A percentile compares a stretch with the other conserved stretches of the same genome.
These are phyloP conservation scores for Citrullus colocynthis DNA, from an alignment of 306 rosid genomes.

Conservation along the genomic window DNA sequence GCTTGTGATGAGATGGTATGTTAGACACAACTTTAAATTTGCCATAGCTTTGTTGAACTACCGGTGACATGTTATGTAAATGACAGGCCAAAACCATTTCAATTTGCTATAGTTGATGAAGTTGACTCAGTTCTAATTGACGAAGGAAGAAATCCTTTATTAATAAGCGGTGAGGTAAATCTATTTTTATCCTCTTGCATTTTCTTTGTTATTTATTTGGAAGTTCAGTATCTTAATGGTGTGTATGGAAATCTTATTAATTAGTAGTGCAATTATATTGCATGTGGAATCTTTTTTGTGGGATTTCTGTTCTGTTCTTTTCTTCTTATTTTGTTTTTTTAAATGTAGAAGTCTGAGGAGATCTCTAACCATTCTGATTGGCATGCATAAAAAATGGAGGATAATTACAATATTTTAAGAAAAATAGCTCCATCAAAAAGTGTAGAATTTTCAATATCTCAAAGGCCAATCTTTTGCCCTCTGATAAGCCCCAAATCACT, in stretches of 20 bases:
- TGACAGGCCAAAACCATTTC: slow-evolving; percentile 91
- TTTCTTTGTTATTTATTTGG: slow-evolving; percentile 1
- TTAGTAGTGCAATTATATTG: slow-evolving; percentile 1
- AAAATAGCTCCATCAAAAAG: background rate
- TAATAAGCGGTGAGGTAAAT: slow-evolving; percentile 90
- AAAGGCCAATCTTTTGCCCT: background rate
- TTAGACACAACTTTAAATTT: slow-evolving; percentile 12
- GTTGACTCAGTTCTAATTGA: slow-evolving; percentile 94
- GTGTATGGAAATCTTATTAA: background rate
- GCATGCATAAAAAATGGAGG: background rate
- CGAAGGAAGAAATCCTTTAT: slow-evolving; percentile 94
- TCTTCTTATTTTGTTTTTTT: background rate
- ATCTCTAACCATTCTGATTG: background rate
- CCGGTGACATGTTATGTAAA: slow-evolving; percentile 12
- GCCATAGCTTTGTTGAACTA: slow-evolving; percentile 4
- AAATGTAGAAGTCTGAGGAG: background rate
- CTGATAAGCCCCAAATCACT: too few relatives aligned
- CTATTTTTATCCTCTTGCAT: background rate
- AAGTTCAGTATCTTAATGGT: slow-evolving; percentile 11
- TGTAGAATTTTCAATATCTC: background rate
- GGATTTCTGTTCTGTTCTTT: background rate
- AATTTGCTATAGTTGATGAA: slow-evolving; percentile 96
- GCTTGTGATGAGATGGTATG: slow-evolving; percentile 96
- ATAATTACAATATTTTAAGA: background rate
- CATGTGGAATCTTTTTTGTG: background rate